Base-by-base conservation (phyloP, 345 rosid genomes). In the Streptanthus diversifolius region DNA sequence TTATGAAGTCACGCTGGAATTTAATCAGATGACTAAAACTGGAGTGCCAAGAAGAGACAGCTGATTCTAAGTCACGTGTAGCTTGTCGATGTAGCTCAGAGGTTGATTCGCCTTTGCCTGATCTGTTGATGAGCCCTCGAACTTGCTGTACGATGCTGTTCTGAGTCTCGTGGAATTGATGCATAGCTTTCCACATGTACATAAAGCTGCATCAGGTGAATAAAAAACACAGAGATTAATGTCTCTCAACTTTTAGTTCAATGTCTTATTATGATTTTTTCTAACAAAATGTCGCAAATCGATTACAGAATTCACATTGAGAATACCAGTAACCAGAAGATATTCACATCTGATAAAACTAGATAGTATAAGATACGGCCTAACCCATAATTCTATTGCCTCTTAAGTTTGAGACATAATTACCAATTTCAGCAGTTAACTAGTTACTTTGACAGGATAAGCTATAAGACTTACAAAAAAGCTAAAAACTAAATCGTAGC, bases 171-270 rank as follows among this genome's bases (percentile, higher is more conserved):
- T 93, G 98, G 82, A 69, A 85, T 57, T 88, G 90, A 70, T 93
- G 82, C 98, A 91, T 91, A 5, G 89, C 81, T 73, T 66, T 86
- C 98, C 98, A 93, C 98, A 93, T 88, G 79, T 89, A 89, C 98
- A 88, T 89, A 72, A 88, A 87, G 79, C 98, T 93, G 91, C 79
- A 84, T 58, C 47, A 35, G 36, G 64, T 37, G 0, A 32, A 52
- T 12, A 59, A 14, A 40, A 15, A 53, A 25, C 15, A 49, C 27
- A 40, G 1, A 21, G 43, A 32, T 73, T 55, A 32, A 54, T 15
- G 43, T 8, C 52, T 13, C 37, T 8, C 37, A 55, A n/a, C 32
- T 33, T 19, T 58, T 7, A 59, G 11, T 37, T 59, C 45, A 59
- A 11, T 39, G 25, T 19, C 64, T 33, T 33, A 18, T 5, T 18